Evolutionary conservation across 202 grass and related monocot species (phyloP).

Genomic region (Musa balbisiana): DNA sequence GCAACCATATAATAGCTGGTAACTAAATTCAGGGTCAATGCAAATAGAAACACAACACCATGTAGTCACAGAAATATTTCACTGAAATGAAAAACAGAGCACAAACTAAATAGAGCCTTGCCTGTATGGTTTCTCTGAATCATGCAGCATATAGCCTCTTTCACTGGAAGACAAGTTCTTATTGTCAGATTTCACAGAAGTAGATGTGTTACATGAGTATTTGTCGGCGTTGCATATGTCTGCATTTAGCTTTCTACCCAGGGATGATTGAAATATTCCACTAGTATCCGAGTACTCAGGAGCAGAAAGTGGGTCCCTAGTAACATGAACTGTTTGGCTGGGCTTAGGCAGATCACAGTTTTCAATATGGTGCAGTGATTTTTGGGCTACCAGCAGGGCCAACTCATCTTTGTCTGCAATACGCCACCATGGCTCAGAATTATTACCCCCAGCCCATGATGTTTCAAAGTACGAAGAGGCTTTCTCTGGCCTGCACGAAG

Average conservation of each 20-base stretch:
- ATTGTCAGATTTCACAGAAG: slow-evolving; percentile 21
- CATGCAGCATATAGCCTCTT: background rate
- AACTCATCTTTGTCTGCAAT: slow-evolving; percentile 59
- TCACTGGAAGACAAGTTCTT: slow-evolving; percentile 25
- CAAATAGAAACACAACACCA: background rate
- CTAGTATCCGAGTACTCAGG: slow-evolving; percentile 27
- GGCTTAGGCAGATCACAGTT: slow-evolving; percentile 84
- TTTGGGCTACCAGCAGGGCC: slow-evolving; percentile 63
- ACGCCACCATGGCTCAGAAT: slow-evolving; percentile 74
- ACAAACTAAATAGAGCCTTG: background rate
- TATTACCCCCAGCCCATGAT: slow-evolving; percentile 41
- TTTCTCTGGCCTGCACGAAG: slow-evolving; percentile 36
- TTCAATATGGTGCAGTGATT: slow-evolving; percentile 50
- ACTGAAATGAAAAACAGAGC: background rate
- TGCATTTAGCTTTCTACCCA: slow-evolving; percentile 16
- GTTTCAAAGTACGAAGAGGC: slow-evolving; percentile 24
- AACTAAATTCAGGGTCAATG: no score
- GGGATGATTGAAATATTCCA: slow-evolving; percentile 13
- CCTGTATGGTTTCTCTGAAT: slow-evolving; percentile 3
- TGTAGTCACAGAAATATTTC: background rate
- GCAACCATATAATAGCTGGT: no score
- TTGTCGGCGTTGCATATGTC: slow-evolving; percentile 20
- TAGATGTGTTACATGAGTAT: slow-evolving; percentile 27
- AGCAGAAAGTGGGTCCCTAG: slow-evolving; percentile 13
- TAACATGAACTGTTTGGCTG: slow-evolving; percentile 29